phyloP scores from a whole-genome alignment of 805 yeast species.

The Jamesozyma jinghongensis region DNA sequence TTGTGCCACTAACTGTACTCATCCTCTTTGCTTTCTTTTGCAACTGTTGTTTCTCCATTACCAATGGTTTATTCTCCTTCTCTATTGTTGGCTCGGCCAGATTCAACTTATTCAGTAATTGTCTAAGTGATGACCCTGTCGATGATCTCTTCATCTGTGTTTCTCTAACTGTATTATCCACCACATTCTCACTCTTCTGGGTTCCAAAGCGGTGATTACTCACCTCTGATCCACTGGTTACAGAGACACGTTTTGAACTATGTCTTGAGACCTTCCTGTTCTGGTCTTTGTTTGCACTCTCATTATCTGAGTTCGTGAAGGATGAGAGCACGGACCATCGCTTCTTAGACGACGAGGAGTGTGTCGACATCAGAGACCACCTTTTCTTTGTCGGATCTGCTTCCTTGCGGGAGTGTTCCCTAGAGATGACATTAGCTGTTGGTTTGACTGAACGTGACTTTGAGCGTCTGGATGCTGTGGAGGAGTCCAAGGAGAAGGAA shows the following conservation, averaged over 20 bases:
- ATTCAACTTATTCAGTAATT: slow-evolving; percentile 17
- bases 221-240: neutral
- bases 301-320: slow-evolving; percentile 6
- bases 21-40: slow-evolving; percentile 13
- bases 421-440: too few species aligned
- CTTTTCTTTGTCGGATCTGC: slow-evolving; percentile 18
- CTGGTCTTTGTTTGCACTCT: neutral
- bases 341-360: slow-evolving; percentile 24
- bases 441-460: too few species aligned
- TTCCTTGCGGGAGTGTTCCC: neutral
- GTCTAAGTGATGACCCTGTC: slow-evolving; percentile 27
- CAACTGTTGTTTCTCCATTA: slow-evolving; percentile 6
- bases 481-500: too few species aligned
- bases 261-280: neutral
- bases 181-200: neutral
- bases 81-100: neutral
- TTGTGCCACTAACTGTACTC: too few species aligned
- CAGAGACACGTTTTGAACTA: neutral
- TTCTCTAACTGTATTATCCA: neutral
- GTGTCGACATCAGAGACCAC: slow-evolving; percentile 26
- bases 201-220: neutral
- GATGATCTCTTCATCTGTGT: slow-evolving; percentile 20
- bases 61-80: slow-evolving; percentile 7
- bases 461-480: too few species aligned
- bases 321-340: slow-evolving; percentile 27